Evolutionary conservation across 2,329 filamentous ascomycete species (phyloP), one percentile per base, ranked within the genome.

Genomic region (Hypoxylon sp.): DNA sequence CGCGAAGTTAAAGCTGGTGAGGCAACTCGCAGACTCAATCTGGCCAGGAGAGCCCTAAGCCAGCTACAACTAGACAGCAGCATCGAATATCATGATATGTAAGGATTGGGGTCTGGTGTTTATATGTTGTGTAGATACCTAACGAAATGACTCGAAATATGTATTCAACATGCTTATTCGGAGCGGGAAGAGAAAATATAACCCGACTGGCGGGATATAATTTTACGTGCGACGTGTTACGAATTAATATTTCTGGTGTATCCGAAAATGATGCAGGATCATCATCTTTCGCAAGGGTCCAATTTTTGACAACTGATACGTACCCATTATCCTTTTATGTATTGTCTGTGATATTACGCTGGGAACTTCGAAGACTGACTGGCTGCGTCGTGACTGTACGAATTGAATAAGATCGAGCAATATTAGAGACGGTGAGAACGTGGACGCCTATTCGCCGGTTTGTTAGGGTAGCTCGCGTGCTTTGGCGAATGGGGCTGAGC

Each of bases 1-100:
- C 78, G 88, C 86, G 77, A 94, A 94, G 83, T 80, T 94, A 75
- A 84, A 87, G 75, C 81, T 94, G 53, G 91, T 94, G 19, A 86
- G 91, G 70, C 83, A 88, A 70, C 88, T 94, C 72, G 91, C 92
- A 1, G 86, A 94, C 77, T 87, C 90, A 70, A 87, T 94, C 63
- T 94, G 92, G 92, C 77, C 76, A 1, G 82, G 81, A 5, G 80
- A 83, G 79, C 78, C 81, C 1, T 83, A 70, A 37, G 24, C 9
- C 19, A 19, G 17, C 9, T 44, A 22, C 6, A 39, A 2, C 14
- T 39, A 9, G 9, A 42, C 6, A 42, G 3, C 2, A 17, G n/a
- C 14, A 17, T 17, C 8, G 17, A 11, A 44, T 11, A n/a, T 44
- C 17, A 6, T 48, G 29, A 14, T 1, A 33, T 37, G 6, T n/a